phyloP scores from a whole-genome alignment of 139 green algal genomes.

The Ettlia oleoabundans region DNA sequence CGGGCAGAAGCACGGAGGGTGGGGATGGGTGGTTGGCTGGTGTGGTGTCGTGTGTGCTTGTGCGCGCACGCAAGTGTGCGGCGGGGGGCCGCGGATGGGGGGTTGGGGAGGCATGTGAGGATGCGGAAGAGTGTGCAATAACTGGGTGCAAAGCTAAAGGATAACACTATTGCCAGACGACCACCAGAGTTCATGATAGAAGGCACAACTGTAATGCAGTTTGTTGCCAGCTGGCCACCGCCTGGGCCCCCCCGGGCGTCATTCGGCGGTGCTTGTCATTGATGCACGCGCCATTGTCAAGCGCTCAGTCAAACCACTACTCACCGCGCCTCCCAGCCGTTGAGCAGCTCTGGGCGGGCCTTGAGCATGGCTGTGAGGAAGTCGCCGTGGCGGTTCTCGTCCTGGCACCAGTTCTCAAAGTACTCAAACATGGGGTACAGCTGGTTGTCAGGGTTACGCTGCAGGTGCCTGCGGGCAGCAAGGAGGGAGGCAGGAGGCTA shows the following conservation, averaged over 20 bases:
- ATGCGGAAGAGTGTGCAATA: background rate
- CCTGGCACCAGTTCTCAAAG: constrained; percentile 99
- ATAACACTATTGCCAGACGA: too few species aligned
- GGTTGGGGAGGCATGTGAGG: background rate
- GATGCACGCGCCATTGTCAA: background rate
- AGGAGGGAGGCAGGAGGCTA: background rate
- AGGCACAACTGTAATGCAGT: too few species aligned
- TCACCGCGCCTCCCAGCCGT: constrained; percentile 31
- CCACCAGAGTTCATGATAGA: too few species aligned
- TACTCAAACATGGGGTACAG: constrained; percentile 99
- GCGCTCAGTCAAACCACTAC: background rate
- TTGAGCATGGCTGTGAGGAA: constrained; percentile 96
- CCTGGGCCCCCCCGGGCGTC: too few species aligned
- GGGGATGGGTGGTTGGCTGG: background rate
- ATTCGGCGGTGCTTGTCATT: background rate
- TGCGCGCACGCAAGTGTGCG: too few species aligned
- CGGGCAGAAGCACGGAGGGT: background rate
- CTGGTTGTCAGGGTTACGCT: constrained; percentile 97
- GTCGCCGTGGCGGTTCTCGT: constrained; percentile 92
- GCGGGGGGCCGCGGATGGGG: too few species aligned
- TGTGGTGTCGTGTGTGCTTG: background rate
- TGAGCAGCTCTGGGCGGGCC: constrained; percentile 85
- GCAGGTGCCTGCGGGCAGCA: constrained; percentile 73
- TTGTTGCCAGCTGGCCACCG: too few species aligned
- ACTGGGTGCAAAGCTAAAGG: too few species aligned